These are phyloP conservation scores for Jamesozyma jinghongensis DNA, from an alignment of 805 yeast species.

Conservation along the genomic window DNA sequence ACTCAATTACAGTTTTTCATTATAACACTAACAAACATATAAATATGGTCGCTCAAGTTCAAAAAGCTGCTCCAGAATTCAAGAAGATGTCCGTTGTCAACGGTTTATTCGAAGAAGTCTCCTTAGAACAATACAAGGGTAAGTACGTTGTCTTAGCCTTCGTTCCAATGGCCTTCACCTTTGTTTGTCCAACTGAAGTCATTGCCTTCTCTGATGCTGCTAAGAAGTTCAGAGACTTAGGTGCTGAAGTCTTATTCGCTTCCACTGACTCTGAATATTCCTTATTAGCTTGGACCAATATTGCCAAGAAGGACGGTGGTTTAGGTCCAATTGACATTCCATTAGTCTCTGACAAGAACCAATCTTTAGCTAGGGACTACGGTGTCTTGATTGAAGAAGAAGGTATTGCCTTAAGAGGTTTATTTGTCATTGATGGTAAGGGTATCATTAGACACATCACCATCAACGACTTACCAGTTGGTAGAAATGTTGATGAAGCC, in stretches of 20 bases:
- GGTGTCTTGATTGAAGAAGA: conserved; percentile 96
- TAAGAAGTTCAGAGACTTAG: conserved; percentile 78
- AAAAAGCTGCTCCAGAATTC: conserved; percentile 95
- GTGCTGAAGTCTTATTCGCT: conserved; percentile 84
- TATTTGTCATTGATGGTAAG: conserved; percentile 94
- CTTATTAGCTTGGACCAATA: conserved; percentile 95
- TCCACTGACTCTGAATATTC: conserved; percentile 99
- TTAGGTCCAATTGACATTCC: conserved; percentile 93
- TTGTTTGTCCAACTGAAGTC: conserved; percentile 99
- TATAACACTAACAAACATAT: conserved; percentile 3
- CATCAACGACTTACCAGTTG: conserved; percentile 98
- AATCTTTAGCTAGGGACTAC: conserved; percentile 86
- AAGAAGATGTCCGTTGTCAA: conserved; percentile 95
- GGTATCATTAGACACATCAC: conserved; percentile 94
- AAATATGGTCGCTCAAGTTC: conserved; percentile 77
- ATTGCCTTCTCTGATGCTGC: conserved; percentile 96
- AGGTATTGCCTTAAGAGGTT: conserved; percentile 96
- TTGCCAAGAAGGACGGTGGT: conserved; percentile 95
- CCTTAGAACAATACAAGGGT: conserved; percentile 93
- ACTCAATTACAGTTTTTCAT: too few relatives aligned
- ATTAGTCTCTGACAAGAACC: conserved; percentile 94
- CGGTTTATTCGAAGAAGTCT: conserved; percentile 91
- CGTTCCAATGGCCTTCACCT: conserved; percentile 98
- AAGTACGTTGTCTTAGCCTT: conserved; percentile 96
- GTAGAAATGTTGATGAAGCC: conserved; percentile 97